phyloP scores from a whole-genome alignment of 805 yeast genomes.

The Saturnispora halmiae region DNA sequence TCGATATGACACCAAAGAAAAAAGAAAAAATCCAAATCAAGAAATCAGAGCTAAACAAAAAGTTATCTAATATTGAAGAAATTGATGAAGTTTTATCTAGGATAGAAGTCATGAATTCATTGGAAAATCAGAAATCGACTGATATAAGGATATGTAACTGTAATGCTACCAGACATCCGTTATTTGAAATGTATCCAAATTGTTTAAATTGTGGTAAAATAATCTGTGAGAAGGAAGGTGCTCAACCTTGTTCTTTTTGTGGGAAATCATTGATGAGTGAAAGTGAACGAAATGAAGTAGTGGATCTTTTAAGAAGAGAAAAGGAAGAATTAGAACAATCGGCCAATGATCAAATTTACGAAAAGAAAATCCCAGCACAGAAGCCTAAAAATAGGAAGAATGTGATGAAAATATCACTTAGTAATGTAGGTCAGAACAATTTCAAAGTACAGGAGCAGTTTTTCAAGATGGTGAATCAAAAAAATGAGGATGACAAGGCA shows the following conservation, averaged over 20 bases:
- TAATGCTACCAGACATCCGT: slow-evolving; percentile 80
- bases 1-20: slow-evolving; percentile 30
- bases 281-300: slow-evolving; percentile 54
- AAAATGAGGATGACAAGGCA: slow-evolving; percentile 29
- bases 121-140: slow-evolving; percentile 7
- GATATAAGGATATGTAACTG: slow-evolving; percentile 51
- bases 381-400: slow-evolving; percentile 29
- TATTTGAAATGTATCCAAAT: slow-evolving; percentile 85
- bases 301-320: slow-evolving; percentile 44
- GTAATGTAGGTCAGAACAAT: slow-evolving; percentile 53
- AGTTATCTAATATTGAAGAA: slow-evolving; percentile 41
- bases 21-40: slow-evolving; percentile 16
- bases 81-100: slow-evolving; percentile 40
- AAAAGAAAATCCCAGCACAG: slow-evolving; percentile 10
- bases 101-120: slow-evolving; percentile 30
- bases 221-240: slow-evolving; percentile 82
- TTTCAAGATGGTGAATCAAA: slow-evolving; percentile 50
- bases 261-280: slow-evolving; percentile 53
- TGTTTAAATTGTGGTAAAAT: slow-evolving; percentile 92
- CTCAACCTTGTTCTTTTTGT: slow-evolving; percentile 84
- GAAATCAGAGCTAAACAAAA: slow-evolving; percentile 30
- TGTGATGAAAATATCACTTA: slow-evolving; percentile 46
- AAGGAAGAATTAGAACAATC: slow-evolving; percentile 34
- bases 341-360: slow-evolving; percentile 12
- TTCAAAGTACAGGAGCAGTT: slow-evolving; percentile 62